Evolutionary conservation across 257 asterid genomes (phyloP), one percentile per base, ranked within the genome.

Genomic region (Primulina tabacum): DNA sequence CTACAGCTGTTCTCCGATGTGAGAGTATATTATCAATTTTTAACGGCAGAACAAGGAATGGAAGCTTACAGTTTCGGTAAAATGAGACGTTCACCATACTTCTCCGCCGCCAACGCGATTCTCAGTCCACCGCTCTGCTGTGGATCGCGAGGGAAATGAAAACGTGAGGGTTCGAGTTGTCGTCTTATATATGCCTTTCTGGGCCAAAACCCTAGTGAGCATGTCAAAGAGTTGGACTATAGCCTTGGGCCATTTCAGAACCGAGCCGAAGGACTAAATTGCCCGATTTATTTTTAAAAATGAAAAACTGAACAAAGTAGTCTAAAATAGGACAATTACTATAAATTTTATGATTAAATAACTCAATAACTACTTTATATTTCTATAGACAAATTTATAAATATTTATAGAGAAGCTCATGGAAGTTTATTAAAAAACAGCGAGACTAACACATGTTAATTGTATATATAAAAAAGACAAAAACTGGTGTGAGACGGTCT

Each of bases 11-110:
- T 40, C 52, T 11, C 17, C 11, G 5, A 12, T 47, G 21, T 43
- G 18, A 43, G 4, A 18, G n/a, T 5, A 5, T 50, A 50, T 17
- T 17, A 50, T 50, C 57, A 5, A 17, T 5, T 5, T 1, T 50
- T 4, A 7, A 6, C 32, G 18, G 6, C 32, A 28, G 4, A 34
- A 32, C 7, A 28, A 57, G 33, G 5, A 4, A 5, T 14, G 4
- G 67, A 69, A 56, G 16, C 81, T 71, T 78, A 81, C 85, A 81
- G 73, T 81, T 81, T 40, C 85, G 79, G 47, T 81, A 81, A 62
- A 81, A 81, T 1, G 63, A 18, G 40, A 81, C 85, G 81, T 78
- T 80, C 74, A 81, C 82, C 81, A 81, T 81, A 1, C 6, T 70
- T 29, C 47, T 11, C 58, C 35, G 56, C 58, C 64, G 38, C 67